Percentiles rank a stretch among this genome's conserved stretches.
phyloP scores from a whole-genome alignment of 2,329 filamentous ascomycete genomes.

The Cucurbitaria berberidis region DNA sequence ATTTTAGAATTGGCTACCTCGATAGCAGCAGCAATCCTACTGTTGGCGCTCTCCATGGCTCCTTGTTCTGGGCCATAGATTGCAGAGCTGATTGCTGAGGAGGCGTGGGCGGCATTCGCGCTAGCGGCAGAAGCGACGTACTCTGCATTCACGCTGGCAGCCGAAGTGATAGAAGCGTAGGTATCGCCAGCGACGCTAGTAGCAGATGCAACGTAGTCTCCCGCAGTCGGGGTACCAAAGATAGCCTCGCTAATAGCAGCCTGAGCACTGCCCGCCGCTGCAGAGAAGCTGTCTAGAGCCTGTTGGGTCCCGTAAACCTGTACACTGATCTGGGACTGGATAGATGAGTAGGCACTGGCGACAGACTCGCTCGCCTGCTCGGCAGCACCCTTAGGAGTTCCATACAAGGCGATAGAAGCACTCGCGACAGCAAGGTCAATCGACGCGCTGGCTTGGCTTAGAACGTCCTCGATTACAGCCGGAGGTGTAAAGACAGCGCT shows the following conservation, averaged over 20 bases:
- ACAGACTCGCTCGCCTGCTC: conserved; percentile 63
- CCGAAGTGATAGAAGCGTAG: conserved; percentile 23
- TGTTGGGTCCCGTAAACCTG: conserved; percentile 63
- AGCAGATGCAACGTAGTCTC: conserved; percentile 51
- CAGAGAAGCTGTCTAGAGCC: conserved; percentile 60
- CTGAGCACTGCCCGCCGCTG: conserved; percentile 62
- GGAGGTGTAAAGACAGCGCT: conserved; percentile 62
- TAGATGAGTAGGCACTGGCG: conserved; percentile 59
- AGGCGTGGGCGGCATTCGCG: conserved; percentile 46
- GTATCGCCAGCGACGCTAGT: conserved; percentile 51
- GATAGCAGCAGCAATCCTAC: conserved; percentile 50
- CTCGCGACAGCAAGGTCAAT: conserved; percentile 65
- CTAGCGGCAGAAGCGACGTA: conserved; percentile 55
- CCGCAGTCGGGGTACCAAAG: conserved; percentile 61
- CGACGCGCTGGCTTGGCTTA: conserved; percentile 63
- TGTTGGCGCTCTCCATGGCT: conserved; percentile 54
- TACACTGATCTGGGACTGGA: conserved; percentile 57
- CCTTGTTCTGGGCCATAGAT: conserved; percentile 57
- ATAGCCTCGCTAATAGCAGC: conserved; percentile 62
- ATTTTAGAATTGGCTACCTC: conserved; percentile 54
- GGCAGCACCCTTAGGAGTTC: conserved; percentile 59
- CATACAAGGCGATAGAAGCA: conserved; percentile 64
- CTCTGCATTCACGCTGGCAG: conserved; percentile 25
- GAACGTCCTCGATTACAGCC: conserved; percentile 62
- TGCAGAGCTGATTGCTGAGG: conserved; percentile 50